Evolutionary conservation across 441 rosid genomes (phyloP), one percentile per base, ranked within the genome.

Genomic region (Syzygium malaccense): DNA sequence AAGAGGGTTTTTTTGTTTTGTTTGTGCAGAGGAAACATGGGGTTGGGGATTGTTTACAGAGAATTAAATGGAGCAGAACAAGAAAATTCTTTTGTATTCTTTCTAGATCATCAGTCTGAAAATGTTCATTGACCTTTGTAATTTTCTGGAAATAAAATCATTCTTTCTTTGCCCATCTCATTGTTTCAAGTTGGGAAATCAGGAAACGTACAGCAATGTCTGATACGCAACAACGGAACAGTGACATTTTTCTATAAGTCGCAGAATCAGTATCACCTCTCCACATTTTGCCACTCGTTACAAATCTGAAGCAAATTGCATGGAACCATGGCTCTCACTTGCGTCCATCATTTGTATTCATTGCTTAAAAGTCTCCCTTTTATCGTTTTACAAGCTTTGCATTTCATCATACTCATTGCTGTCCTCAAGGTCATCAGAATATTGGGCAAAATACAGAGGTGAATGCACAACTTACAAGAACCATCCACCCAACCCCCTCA

Each of bases 41-140:
- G 88, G 88, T 86, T 85, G 88, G 88, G 90, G 88, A 89, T 90
- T 80, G 84, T 75, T 75, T 86, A 84, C 33, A 53, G 88, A 68
- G 79, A 37, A 33, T 68, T 68, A 23, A 68, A 20, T 68, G 48
- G 79, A 68, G 37, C 83, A 86, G 58, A 79, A 84, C 86, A 89
- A 88, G 60, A 88, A 86, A 90, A 92, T 95, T 95, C 95, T 95
- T 95, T 93, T 91, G 85, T 89, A 92, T 92, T 93, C 91, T 87
- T 92, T 92, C 87, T 89, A 90, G 90, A 89, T 88, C 86, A 90
- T 56, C 90, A 91, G 92, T 91, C 53, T 58, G n/a, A 75, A 75
- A 37, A 75, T 37, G 85, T 57, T 87, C 92, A 85, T 85, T 62
- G 87, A 87, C 85, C 89, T 89, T 89, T 90, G 91, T 91, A 88